Evolutionary conservation across 2,329 filamentous ascomycete species (phyloP).

Genomic region (Bipolaris victoriae): DNA sequence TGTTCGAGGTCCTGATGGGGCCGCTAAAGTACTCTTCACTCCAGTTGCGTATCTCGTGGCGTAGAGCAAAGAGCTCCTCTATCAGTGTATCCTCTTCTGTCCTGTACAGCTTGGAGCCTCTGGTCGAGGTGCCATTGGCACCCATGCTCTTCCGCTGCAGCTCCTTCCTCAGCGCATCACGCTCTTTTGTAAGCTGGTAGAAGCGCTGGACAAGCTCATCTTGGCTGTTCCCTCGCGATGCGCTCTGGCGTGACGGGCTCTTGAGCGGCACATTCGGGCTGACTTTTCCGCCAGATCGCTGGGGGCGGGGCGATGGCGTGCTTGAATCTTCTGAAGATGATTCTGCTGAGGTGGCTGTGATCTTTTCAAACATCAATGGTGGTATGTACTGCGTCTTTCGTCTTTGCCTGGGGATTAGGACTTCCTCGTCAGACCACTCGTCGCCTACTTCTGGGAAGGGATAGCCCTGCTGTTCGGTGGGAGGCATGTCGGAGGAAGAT

Average conservation of each 20-base stretch:
- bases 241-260: slow-evolving; percentile 43
- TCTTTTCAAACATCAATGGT: slow-evolving; percentile 31
- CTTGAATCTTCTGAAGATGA: slow-evolving; percentile 36
- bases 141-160: slow-evolving; percentile 45
- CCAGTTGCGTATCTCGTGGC: slow-evolving; percentile 45
- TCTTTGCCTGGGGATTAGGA: slow-evolving; percentile 41
- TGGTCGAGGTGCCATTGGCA: slow-evolving; percentile 35
- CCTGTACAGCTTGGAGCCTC: slow-evolving; percentile 38
- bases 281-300: slow-evolving; percentile 25
- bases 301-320: slow-evolving; percentile 29
- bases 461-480: slow-evolving; percentile 29
- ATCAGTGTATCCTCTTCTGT: slow-evolving; percentile 47
- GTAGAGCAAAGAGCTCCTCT: slow-evolving; percentile 43
- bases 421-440: slow-evolving; percentile 49
- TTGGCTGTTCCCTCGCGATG: slow-evolving; percentile 40
- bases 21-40: slow-evolving; percentile 46
- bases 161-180: slow-evolving; percentile 46
- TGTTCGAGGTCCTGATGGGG: slow-evolving; percentile 31
- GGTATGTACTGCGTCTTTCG: slow-evolving; percentile 40
- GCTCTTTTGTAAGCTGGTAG: slow-evolving; percentile 48
- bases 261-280: slow-evolving; percentile 45
- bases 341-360: slow-evolving; percentile 28
- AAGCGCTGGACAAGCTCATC: slow-evolving; percentile 48
- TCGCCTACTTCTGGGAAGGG: slow-evolving; percentile 42
- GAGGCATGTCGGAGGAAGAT: slow-evolving; percentile 22